Percentiles rank a stretch among this genome's conserved stretches.
These are phyloP conservation scores for Phytophthora boehmeriae DNA, from an alignment of 352 stramenopile genomes.

Conservation along the genomic window DNA sequence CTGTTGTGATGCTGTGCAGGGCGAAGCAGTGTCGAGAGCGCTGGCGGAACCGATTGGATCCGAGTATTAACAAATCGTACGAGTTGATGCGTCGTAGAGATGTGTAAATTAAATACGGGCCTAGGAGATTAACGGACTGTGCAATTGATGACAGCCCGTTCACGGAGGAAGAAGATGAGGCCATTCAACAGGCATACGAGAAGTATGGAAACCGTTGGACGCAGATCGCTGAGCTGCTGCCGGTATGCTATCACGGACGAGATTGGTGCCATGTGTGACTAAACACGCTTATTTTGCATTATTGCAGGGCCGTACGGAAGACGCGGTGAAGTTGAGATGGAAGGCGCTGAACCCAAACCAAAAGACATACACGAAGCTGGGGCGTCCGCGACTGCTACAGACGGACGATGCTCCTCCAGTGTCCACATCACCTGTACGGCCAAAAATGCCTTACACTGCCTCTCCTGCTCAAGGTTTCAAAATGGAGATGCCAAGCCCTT, in stretches of 20 bases:
- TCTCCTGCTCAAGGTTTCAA: constrained; percentile 12
- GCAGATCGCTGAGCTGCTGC: constrained; percentile 82
- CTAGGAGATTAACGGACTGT: constrained; percentile 8
- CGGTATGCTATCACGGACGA: constrained; percentile 33
- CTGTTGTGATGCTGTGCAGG: constrained; percentile 44
- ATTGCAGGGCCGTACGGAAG: constrained; percentile 69
- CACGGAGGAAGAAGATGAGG: constrained; percentile 68
- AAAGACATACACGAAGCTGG: constrained; percentile 75
- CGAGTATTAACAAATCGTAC: constrained; percentile 90
- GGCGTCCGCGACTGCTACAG: constrained; percentile 65
- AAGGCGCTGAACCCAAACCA: constrained; percentile 86
- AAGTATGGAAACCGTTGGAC: constrained; percentile 90
- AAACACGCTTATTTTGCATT: neutral
- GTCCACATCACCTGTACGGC: constrained; percentile 35
- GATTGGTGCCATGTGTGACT: constrained; percentile 3
- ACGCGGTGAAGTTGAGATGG: constrained; percentile 84
- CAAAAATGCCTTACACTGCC: constrained; percentile 18
- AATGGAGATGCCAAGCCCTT: constrained; percentile 14
- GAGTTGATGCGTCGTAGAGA: constrained; percentile 5
- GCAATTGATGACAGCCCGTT: constrained; percentile 48
- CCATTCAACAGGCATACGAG: constrained; percentile 80
- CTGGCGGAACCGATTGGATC: constrained; percentile 97
- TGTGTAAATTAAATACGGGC: neutral
- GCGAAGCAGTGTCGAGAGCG: constrained; percentile 97
- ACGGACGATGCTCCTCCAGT: constrained; percentile 44